Conservation (phyloP, 352 stramenopile species). For the Phytophthora fragariaefolia region DNA sequence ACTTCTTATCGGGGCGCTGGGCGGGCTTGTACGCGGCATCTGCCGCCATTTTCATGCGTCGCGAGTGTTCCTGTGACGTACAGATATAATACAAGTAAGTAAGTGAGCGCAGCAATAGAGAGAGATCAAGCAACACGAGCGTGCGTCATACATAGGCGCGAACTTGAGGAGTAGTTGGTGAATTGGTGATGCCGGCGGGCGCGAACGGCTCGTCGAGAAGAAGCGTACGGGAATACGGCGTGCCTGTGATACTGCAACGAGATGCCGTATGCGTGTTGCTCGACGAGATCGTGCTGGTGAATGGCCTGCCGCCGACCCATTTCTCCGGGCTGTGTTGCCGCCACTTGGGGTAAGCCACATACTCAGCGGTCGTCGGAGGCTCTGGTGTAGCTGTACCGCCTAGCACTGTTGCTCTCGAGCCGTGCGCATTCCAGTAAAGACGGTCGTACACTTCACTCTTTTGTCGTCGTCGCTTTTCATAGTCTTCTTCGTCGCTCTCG, state of each 20-base stretch:
- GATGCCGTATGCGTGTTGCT: slow-evolving; percentile 56
- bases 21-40: slow-evolving; percentile 41
- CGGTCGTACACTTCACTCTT: slow-evolving; percentile 35
- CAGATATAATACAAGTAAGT: background rate
- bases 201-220: slow-evolving; percentile 55
- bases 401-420: slow-evolving; percentile 24
- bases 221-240: slow-evolving; percentile 44
- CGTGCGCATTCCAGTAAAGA: slow-evolving; percentile 37
- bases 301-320: slow-evolving; percentile 55
- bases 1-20: slow-evolving; percentile 51
- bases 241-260: slow-evolving; percentile 51
- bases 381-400: slow-evolving; percentile 31
- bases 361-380: slow-evolving; percentile 55
- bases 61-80: slow-evolving; percentile 46
- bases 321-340: slow-evolving; percentile 55
- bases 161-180: slow-evolving; percentile 24
- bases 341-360: slow-evolving; percentile 65
- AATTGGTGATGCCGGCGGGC: slow-evolving; percentile 22
- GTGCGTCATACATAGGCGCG: slow-evolving; percentile 31
- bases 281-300: slow-evolving; percentile 57
- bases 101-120: background rate
- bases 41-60: slow-evolving; percentile 50
- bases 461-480: slow-evolving; percentile 10
- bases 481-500: slow-evolving; percentile 24
- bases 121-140: too few relatives aligned